These are phyloP conservation scores for Pyrenopolyporus hunteri DNA, from an alignment of 495 filamentous ascomycete genomes.

Conservation along the genomic window DNA sequence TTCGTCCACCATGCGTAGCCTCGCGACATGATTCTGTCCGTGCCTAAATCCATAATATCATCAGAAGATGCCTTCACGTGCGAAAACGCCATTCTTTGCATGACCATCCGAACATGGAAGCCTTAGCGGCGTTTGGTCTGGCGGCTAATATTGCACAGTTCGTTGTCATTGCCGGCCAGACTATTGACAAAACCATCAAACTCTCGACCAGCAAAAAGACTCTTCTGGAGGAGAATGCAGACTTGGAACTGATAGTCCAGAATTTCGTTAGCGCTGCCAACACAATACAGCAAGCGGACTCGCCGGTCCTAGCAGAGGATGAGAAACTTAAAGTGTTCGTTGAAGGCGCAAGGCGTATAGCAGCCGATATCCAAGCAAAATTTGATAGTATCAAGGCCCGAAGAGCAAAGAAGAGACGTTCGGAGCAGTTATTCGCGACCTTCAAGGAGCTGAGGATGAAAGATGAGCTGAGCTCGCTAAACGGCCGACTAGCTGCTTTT, in stretches of 20 bases:
- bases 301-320: not conserved
- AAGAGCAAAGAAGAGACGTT: not conserved
- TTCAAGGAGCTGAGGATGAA: not conserved
- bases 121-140: not conserved
- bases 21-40: no score
- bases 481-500: not conserved
- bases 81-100: no score
- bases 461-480: not conserved
- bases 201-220: not conserved
- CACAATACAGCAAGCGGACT: not conserved
- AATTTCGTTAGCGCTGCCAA: not conserved
- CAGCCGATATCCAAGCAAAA: not conserved
- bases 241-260: not conserved
- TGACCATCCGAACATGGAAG: slow-evolving; percentile 7
- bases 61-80: no score
- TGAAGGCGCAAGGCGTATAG: not conserved
- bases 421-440: not conserved
- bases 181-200: not conserved
- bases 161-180: not conserved
- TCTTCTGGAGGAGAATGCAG: not conserved
- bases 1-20: no score
- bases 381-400: not conserved
- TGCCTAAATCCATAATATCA: no score
- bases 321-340: not conserved
- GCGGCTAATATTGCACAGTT: slow-evolving; percentile 5